Evolutionary conservation across 371 early-diverging fungal genomes (phyloP).

Genomic region (Apophysomyces elegans): DNA sequence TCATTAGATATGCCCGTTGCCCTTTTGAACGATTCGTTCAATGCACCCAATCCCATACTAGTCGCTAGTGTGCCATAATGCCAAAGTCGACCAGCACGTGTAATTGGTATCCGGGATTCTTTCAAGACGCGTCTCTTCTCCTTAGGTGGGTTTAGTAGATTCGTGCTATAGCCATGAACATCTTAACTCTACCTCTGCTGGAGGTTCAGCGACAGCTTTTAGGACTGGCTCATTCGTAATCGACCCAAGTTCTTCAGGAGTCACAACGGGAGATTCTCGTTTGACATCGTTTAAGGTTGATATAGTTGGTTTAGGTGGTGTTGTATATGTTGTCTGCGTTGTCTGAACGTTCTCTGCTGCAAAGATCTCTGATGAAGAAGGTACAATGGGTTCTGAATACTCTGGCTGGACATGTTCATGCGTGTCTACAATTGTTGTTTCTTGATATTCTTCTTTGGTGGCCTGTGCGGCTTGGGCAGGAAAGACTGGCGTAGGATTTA

Average conservation of each 20-base stretch:
- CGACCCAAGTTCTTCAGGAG: conserved; percentile 13
- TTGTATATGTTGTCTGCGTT: too few species aligned
- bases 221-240: conserved; percentile 13
- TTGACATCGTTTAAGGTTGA: neutral
- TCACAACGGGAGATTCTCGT: neutral
- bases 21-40: conserved; percentile 74
- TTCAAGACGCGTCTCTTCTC: conserved; percentile 38
- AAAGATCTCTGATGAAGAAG: too few species aligned
- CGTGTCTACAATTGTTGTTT: neutral
- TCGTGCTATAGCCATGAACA: neutral
- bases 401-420: neutral
- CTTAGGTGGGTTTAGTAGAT: conserved; percentile 9
- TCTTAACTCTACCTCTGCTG: neutral
- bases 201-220: conserved; percentile 7
- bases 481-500: conserved; percentile 41
- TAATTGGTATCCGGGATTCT: conserved; percentile 68
- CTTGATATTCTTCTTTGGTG: neutral
- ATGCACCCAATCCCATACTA: conserved; percentile 76
- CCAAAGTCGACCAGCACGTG: conserved; percentile 64
- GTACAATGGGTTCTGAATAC: too few species aligned
- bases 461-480: conserved; percentile 4
- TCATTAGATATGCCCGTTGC: conserved; percentile 53
- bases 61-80: conserved; percentile 78
- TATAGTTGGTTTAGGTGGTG: too few species aligned
- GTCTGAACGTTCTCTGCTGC: too few species aligned